These are phyloP conservation scores for Rhipidocladum racemiflorum DNA, from an alignment of 176 grass and related monocot genomes.

Conservation along the genomic window DNA sequence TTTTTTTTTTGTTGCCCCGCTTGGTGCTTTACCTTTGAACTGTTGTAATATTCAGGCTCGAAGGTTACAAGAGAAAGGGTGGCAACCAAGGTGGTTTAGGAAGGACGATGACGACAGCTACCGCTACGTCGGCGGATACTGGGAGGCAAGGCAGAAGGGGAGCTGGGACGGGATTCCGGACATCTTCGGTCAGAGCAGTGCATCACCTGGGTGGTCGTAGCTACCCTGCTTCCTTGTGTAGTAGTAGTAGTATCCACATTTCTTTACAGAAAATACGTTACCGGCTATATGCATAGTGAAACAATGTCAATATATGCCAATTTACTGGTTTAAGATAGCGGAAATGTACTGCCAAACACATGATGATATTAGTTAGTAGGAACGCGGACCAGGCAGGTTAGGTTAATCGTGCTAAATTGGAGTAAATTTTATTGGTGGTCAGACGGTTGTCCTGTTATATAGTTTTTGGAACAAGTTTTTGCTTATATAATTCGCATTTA, in stretches of 20 bases:
- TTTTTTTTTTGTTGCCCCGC: not conserved
- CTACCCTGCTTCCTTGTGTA: slow-evolving; percentile 17
- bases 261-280: slow-evolving; percentile 23
- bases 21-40: not conserved
- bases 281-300: slow-evolving; percentile 5
- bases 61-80: slow-evolving; percentile 80
- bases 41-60: slow-evolving; percentile 56
- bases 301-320: slow-evolving; percentile 15
- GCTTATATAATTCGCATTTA: not conserved
- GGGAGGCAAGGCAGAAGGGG: slow-evolving; percentile 78
- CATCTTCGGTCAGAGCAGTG: slow-evolving; percentile 68
- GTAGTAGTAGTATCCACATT: not conserved
- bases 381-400: slow-evolving; percentile 5
- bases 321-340: slow-evolving; percentile 26
- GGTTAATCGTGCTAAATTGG: not conserved
- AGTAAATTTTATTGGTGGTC: not conserved
- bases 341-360: not conserved
- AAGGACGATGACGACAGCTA: slow-evolving; percentile 80
- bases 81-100: slow-evolving; percentile 92
- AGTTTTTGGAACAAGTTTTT: not conserved
- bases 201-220: slow-evolving; percentile 24
- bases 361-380: slow-evolving; percentile 8
- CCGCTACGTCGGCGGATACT: slow-evolving; percentile 79
- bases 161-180: slow-evolving; percentile 69
- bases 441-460: not conserved